Conservation (phyloP, 2,329 filamentous ascomycete genomes). For the Colletotrichum noveboracense region DNA sequence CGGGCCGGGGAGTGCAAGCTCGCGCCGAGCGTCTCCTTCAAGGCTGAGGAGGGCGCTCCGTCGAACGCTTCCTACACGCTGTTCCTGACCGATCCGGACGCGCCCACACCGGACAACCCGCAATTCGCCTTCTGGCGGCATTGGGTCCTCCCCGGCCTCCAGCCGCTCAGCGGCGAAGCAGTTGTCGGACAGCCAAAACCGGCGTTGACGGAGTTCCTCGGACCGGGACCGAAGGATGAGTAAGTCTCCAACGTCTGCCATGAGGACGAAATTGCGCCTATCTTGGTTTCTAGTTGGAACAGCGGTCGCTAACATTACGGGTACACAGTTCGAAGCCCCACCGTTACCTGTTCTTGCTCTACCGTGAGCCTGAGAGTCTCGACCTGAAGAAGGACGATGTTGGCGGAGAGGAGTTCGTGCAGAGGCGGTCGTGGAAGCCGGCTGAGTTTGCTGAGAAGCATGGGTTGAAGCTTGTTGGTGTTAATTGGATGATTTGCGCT, state of each 20-base stretch:
- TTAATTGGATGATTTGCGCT: constrained; percentile 53
- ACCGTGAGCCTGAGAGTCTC: constrained; percentile 41
- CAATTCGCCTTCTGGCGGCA: constrained; percentile 62
- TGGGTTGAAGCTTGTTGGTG: constrained; percentile 40
- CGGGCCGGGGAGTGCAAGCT: constrained; percentile 41
- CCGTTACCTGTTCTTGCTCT: constrained; percentile 51
- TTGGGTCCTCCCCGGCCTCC: constrained; percentile 51
- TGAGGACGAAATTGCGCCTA: no score
- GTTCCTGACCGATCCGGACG: constrained; percentile 58
- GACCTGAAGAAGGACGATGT: constrained; percentile 44
- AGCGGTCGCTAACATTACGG: no score
- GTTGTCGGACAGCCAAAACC: constrained; percentile 33
- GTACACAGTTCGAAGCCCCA: constrained; percentile 54
- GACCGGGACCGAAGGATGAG: constrained; percentile 52
- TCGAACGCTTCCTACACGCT: constrained; percentile 45
- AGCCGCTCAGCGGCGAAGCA: constrained; percentile 29
- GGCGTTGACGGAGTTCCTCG: constrained; percentile 47
- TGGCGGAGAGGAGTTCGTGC: constrained; percentile 51
- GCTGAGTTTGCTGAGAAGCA: constrained; percentile 42
- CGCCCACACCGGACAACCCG: constrained; percentile 58
- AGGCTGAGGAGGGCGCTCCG: constrained; percentile 35
- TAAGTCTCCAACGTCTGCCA: no score
- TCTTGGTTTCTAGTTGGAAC: no score
- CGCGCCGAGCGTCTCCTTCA: constrained; percentile 40
- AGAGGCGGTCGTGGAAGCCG: constrained; percentile 47